These are phyloP conservation scores for Coemansia sp. DNA, from an alignment of 192 early-diverging fungal species.

Conservation along the genomic window DNA sequence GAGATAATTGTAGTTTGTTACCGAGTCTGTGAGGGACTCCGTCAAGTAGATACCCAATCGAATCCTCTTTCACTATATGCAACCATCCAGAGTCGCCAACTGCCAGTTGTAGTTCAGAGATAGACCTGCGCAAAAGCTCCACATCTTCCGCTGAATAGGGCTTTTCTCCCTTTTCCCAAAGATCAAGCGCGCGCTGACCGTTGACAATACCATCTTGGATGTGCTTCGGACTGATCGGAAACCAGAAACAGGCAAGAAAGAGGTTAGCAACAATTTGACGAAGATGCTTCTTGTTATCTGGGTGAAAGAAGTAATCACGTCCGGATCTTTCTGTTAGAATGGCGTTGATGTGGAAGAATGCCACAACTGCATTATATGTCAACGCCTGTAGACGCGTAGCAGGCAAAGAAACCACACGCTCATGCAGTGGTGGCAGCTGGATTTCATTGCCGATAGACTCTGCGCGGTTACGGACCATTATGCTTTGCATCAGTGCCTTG, in stretches of 20 bases:
- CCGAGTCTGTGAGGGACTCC: slow-evolving; percentile 18
- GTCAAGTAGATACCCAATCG: slow-evolving; percentile 22
- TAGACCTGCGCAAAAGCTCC: slow-evolving; percentile 19
- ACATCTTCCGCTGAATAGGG: slow-evolving; percentile 32
- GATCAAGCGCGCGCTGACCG: slow-evolving; percentile 34
- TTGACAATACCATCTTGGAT: slow-evolving; percentile 35
- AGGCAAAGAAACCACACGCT: slow-evolving; percentile 25
- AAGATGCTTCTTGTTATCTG: slow-evolving; percentile 58
- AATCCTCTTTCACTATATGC: slow-evolving; percentile 27
- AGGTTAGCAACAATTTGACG: slow-evolving; percentile 64
- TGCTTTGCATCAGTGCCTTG: slow-evolving; percentile 59
- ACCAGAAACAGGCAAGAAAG: slow-evolving; percentile 67
- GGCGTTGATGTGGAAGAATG: slow-evolving; percentile 70
- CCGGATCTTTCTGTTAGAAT: slow-evolving; percentile 60
- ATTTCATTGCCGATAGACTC: slow-evolving; percentile 61
- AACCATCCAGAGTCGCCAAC: slow-evolving; percentile 25
- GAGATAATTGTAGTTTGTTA: background rate
- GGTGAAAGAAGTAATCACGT: slow-evolving; percentile 75
- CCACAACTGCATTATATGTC: slow-evolving; percentile 53
- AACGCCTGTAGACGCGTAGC: slow-evolving; percentile 40
- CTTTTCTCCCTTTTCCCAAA: slow-evolving; percentile 39
- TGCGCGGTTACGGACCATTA: slow-evolving; percentile 71
- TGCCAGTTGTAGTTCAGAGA: slow-evolving; percentile 29
- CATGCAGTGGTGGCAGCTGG: slow-evolving; percentile 63
- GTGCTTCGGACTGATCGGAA: slow-evolving; percentile 45